Conservation (phyloP, 2,329 filamentous ascomycete species). For the Penicillium decumbens region DNA sequence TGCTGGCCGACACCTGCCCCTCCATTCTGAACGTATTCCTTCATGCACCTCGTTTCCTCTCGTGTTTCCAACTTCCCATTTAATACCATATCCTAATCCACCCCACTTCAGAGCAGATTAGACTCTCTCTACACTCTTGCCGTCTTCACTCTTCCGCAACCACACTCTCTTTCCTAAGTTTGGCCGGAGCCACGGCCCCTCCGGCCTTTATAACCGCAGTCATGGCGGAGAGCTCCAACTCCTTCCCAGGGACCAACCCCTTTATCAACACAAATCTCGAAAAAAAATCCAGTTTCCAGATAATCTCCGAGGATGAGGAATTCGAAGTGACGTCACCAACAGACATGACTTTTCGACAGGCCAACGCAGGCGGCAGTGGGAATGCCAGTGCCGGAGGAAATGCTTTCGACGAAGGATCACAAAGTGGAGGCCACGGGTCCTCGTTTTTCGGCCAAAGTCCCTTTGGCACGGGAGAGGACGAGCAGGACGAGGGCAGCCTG, state of each 20-base stretch:
- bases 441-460: slow-evolving; percentile 35
- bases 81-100: not conserved
- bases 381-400: slow-evolving; percentile 43
- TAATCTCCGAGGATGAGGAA: slow-evolving; percentile 77
- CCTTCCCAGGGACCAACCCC: slow-evolving; percentile 76
- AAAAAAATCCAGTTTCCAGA: slow-evolving; percentile 50
- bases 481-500: slow-evolving; percentile 20
- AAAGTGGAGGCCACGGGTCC: slow-evolving; percentile 6
- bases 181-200: slow-evolving; percentile 29
- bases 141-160: slow-evolving; percentile 56
- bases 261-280: slow-evolving; percentile 68
- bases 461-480: slow-evolving; percentile 27
- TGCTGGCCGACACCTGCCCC: slow-evolving; percentile 10
- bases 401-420: slow-evolving; percentile 21
- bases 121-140: not conserved
- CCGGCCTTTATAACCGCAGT: slow-evolving; percentile 26
- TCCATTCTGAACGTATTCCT: slow-evolving; percentile 14
- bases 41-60: slow-evolving; percentile 1
- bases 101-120: not conserved
- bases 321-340: slow-evolving; percentile 75
- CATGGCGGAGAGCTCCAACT: slow-evolving; percentile 61
- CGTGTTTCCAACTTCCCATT: not conserved
- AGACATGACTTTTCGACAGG: slow-evolving; percentile 53
- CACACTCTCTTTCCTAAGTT: slow-evolving; percentile 17
- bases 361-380: slow-evolving; percentile 32